phyloP scores from a whole-genome alignment of 2,329 filamentous ascomycete species.

The Clonostachys byssicola region DNA sequence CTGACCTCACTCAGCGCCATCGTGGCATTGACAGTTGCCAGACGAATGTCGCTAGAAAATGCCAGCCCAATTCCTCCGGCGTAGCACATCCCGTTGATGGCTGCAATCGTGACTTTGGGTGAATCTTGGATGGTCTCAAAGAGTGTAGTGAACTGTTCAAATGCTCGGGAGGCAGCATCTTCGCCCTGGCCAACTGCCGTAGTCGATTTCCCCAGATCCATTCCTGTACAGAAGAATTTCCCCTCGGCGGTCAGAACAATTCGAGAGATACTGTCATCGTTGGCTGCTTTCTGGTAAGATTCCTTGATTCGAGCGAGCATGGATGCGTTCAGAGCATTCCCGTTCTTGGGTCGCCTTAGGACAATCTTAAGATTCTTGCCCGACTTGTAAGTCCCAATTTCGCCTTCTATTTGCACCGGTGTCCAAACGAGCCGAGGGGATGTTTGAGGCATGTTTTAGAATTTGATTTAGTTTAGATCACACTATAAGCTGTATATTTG shows the following conservation, averaged over 20 bases:
- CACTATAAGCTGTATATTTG: too few species aligned
- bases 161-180: conserved; percentile 4
- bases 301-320: too few species aligned
- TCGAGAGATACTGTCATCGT: conserved; percentile 14
- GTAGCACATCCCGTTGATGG: conserved; percentile 33
- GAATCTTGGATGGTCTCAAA: conserved; percentile 28
- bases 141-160: conserved; percentile 16
- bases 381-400: too few species aligned
- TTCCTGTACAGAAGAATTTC: conserved; percentile 33
- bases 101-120: conserved; percentile 33
- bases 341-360: too few species aligned
- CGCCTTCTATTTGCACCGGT: too few species aligned
- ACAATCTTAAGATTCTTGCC: too few species aligned
- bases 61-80: conserved; percentile 37
- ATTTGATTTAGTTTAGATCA: too few species aligned
- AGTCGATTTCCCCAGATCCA: conserved; percentile 22
- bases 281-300: too few species aligned
- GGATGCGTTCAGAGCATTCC: too few species aligned
- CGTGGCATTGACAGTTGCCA: conserved; percentile 8
- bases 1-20: conserved; percentile 33
- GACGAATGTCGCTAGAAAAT: conserved; percentile 33
- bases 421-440: too few species aligned
- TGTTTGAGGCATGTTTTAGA: too few species aligned
- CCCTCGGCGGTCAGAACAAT: conserved; percentile 27
- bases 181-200: conserved; percentile 2